Percentiles rank a stretch among this genome's conserved stretches.
These are phyloP conservation scores for Phytophthora tentaculata DNA, from an alignment of 352 stramenopile species.

Conservation along the genomic window DNA sequence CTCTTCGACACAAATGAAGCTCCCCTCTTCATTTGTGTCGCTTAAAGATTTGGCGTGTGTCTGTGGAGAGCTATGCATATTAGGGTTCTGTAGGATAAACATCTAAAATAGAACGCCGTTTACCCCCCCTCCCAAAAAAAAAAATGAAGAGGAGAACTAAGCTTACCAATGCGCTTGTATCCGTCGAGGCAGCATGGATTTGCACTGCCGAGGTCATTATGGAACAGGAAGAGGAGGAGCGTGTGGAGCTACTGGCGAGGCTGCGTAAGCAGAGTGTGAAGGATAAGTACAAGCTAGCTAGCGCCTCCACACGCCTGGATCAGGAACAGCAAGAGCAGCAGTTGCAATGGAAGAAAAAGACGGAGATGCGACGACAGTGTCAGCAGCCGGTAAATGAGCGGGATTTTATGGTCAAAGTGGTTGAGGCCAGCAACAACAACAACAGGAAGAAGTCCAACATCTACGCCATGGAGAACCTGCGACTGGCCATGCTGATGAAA, in stretches of 20 bases:
- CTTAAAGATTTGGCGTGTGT: no score
- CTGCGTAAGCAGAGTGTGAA: constrained; percentile 32
- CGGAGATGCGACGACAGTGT: constrained; percentile 16
- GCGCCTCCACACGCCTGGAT: constrained; percentile 47
- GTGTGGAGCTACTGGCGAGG: constrained; percentile 16
- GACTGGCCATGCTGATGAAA: constrained; percentile 52
- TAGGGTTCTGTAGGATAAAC: no score
- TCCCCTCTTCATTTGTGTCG: no score
- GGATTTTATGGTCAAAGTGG: constrained; percentile 13
- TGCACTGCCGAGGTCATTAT: constrained; percentile 61
- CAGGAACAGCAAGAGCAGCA: constrained; percentile 58
- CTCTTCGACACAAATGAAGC: no score
- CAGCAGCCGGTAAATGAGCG: constrained; percentile 12
- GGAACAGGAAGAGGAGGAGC: constrained; percentile 57
- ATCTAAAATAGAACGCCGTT: no score
- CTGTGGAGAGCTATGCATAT: no score
- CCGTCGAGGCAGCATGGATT: constrained; percentile 64
- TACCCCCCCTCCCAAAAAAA: background rate
- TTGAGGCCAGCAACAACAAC: constrained; percentile 34
- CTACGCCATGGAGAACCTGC: constrained; percentile 74
- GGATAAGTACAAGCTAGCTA: constrained; percentile 63
- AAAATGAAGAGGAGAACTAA: constrained; percentile 40
- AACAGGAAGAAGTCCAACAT: constrained; percentile 37
- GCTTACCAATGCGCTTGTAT: constrained; percentile 40
- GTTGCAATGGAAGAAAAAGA: constrained; percentile 44